phyloP scores from a whole-genome alignment of 495 filamentous ascomycete species.

The Penicillium herquei region DNA sequence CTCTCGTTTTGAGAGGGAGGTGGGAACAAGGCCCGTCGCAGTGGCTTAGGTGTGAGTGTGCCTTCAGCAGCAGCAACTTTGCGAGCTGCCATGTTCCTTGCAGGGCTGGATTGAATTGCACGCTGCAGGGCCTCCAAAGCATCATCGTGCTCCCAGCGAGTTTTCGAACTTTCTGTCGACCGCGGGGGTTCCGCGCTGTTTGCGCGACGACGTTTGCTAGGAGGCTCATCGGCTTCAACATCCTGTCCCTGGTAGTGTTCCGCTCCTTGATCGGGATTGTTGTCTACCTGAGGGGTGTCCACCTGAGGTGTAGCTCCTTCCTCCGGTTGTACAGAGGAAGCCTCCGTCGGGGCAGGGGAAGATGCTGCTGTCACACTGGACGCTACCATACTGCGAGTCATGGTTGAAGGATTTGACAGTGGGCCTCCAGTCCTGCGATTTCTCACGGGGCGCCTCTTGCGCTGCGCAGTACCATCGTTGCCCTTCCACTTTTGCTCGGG shows the following conservation, averaged over 20 bases:
- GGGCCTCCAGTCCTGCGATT: conserved; percentile 35
- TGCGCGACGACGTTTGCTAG: conserved; percentile 38
- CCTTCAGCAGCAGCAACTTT: conserved; percentile 61
- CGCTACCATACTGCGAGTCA: conserved; percentile 33
- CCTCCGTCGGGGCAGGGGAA: conserved; percentile 43
- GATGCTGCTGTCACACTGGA: conserved; percentile 32
- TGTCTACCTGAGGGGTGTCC: conserved; percentile 37
- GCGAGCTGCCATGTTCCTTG: conserved; percentile 60
- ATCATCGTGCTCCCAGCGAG: conserved; percentile 49
- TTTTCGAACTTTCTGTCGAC: conserved; percentile 27
- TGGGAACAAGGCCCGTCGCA: conserved; percentile 78
- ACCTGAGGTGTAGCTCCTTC: conserved; percentile 36
- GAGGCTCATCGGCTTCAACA: conserved; percentile 20
- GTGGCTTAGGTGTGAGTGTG: conserved; percentile 59
- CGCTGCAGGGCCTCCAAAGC: conserved; percentile 57
- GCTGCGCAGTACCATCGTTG: conserved; percentile 32
- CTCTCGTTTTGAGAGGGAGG: conserved; percentile 52
- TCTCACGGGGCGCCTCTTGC: conserved; percentile 42
- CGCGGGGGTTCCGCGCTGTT: conserved; percentile 41
- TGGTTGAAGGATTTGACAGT: conserved; percentile 26
- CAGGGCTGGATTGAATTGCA: conserved; percentile 71
- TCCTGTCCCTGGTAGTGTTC: conserved; percentile 4
- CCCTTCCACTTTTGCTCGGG: conserved; percentile 76
- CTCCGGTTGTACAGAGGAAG: conserved; percentile 40
- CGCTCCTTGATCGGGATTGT: conserved; percentile 26